Evolutionary conservation across 169 alveolate genomes (phyloP), one percentile per base, ranked within the genome.

Genomic region (Plasmodium berghei): DNA sequence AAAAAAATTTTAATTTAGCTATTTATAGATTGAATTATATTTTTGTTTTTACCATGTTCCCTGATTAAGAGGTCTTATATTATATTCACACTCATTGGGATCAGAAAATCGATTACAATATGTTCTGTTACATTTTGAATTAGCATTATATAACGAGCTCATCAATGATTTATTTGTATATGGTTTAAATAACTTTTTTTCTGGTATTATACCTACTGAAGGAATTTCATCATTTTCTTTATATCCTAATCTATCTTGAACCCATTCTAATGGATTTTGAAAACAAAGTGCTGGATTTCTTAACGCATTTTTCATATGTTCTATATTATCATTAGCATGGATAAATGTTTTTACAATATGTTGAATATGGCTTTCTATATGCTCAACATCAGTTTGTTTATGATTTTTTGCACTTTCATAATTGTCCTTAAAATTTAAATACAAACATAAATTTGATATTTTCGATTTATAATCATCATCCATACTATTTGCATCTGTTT

Each of bases 261-360:
- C 34, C 89, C 89, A 75, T 12, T 63, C 70, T 63, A 14, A 40
- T 48, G 89, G 89, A 16, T 61, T n/a, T 20, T 75, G 63, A 55
- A 75, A 49, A 75, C 89, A 75, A 56, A 75, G 16, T 1, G 89
- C 89, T 45, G 90, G 85, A 26, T 67, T 83, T 26, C 55, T 83
- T 63, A 83, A 56, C 0, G 72, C 26, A 46, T 83, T 24, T 12
- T 2, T 12, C 24, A 83, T 83, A 69, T 67, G 90, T 10, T 83
- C 90, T 72, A 83, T 83, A 46, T 83, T 59, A 61, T 66, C 26
- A 18, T n/a, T 56, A 45, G 46, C 73, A 20, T 67, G 22, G 4
- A 83, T 83, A 59, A 28, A 83, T 49, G n/a, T 67, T 9, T n/a
- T 40, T 18, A 83, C 54, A 20, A 83, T 55, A n/a, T 42, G 67